phyloP scores from a whole-genome alignment of 2,329 filamentous ascomycete genomes.

The Fusarium pininemorale region DNA sequence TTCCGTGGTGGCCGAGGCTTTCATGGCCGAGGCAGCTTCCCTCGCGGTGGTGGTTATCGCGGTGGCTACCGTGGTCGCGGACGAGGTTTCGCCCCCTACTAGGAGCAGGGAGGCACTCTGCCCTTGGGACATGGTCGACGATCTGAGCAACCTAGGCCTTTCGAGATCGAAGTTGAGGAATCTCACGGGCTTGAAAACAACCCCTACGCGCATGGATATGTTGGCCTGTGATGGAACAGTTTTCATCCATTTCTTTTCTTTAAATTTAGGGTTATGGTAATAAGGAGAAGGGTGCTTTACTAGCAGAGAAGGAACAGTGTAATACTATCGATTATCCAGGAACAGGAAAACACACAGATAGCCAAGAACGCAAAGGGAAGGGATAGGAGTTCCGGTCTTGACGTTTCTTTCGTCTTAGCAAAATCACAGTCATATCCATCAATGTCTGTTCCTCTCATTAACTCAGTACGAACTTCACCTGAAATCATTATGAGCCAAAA shows the following conservation, averaged over 20 bases:
- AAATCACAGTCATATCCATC: not conserved
- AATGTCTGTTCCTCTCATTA: not conserved
- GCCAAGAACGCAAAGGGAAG: slow-evolving; percentile 22
- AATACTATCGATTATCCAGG: slow-evolving; percentile 32
- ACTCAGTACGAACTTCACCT: not conserved
- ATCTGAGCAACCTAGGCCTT: slow-evolving; percentile 31
- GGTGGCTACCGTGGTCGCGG: slow-evolving; percentile 74
- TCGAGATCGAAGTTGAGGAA: slow-evolving; percentile 42
- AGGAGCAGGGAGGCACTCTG: slow-evolving; percentile 50
- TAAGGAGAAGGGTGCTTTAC: slow-evolving; percentile 36
- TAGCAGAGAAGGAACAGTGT: slow-evolving; percentile 25
- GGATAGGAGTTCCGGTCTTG: slow-evolving; percentile 39
- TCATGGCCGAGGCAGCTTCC: slow-evolving; percentile 63
- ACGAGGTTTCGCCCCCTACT: slow-evolving; percentile 73
- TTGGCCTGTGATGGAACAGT: slow-evolving; percentile 4
- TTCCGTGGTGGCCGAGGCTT: slow-evolving; percentile 58
- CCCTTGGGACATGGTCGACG: slow-evolving; percentile 27
- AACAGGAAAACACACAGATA: slow-evolving; percentile 23
- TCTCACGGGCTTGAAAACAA: slow-evolving; percentile 25
- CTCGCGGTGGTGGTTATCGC: slow-evolving; percentile 64
- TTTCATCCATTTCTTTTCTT: slow-evolving; percentile 18
- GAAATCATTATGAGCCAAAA: not conserved
- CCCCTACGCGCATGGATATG: slow-evolving; percentile 11
- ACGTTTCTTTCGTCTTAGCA: slow-evolving; percentile 24
- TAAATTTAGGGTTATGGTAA: slow-evolving; percentile 11